Conservation (phyloP, 306 rosid genomes). For the Trichosanthes cucumerina region DNA sequence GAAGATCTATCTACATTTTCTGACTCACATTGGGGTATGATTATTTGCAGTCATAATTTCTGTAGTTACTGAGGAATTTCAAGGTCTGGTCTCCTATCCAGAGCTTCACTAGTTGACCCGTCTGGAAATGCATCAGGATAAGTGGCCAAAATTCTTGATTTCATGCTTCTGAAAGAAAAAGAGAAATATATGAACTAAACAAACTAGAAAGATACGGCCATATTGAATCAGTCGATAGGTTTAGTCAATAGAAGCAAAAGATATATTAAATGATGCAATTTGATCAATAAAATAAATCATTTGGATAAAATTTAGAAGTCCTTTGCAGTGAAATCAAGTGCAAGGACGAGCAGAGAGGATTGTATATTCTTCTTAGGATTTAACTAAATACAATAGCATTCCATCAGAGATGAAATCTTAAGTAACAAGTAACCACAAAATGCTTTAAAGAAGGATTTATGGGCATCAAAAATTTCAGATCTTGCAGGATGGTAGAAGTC, state of each 20-base stretch:
- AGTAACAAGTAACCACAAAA: neutral
- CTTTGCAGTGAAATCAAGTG: neutral
- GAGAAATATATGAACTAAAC: neutral
- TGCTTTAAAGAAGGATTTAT: neutral
- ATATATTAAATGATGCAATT: neutral
- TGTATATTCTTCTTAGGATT: neutral
- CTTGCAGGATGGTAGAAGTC: neutral
- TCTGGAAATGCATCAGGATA: conserved; percentile 83
- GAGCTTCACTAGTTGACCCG: conserved; percentile 32
- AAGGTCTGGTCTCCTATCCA: conserved; percentile 81
- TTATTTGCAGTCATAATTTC: neutral
- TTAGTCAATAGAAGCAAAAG: neutral
- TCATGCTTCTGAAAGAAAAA: conserved; percentile 51
- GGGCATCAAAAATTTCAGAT: neutral
- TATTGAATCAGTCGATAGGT: neutral
- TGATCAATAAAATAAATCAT: neutral
- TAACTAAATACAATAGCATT: neutral
- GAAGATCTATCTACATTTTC: neutral
- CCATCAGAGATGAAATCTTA: neutral
- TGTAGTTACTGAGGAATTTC: conserved; percentile 51
- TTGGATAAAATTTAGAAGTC: neutral
- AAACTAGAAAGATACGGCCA: neutral
- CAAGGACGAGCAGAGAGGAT: neutral
- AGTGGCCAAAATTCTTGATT: conserved; percentile 55
- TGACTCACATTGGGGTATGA: neutral